Base-by-base conservation (phyloP, 495 filamentous ascomycete genomes). In the Jackrogersella minutella region DNA sequence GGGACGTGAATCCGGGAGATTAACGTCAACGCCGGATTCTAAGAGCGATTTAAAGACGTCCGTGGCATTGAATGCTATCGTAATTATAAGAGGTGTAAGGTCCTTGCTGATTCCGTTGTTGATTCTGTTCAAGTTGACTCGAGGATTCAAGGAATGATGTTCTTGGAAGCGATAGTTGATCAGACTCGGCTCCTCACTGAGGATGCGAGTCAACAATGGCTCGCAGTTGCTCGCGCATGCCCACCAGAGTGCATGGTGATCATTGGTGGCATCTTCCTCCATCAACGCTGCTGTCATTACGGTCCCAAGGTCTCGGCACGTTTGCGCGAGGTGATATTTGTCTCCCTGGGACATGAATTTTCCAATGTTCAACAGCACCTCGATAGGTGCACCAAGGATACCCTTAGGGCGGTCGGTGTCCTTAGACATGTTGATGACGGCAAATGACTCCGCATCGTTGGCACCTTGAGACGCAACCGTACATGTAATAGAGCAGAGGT, bases 211-310 rank as follows among this genome's bases (percentile, higher is more conserved):
- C 9, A 41, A 40, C 2, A 44, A 10, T 1, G 26, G 0, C 13
- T 13, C 2, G 3, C 10, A 5, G 16, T 58, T 58, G 2, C 21
- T 30, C 10, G 16, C 14, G 5, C 26, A 62, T 16, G 58, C 58
- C 64, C 64, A 67, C 37, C 36, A 56, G 3, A 67, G 36, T 0
- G 51, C 51, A 11, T 34, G 37, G 8, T 62, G 7, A 14, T 67
- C 64, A 1, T 67, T 21, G 0, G 34, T 9, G 1, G 19, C 37
- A 33, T 67, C 64, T 17, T 62, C n/a, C 1, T 58, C 34, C 16
- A 37, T 10, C 19, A 67, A 11, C 10, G 41, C 3, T 1, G 22
- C 6, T 0, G 5, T 11, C 11, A 49, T 40, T 8, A 4, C 0
- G 3, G n/a, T 3, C 1, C 3, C 13, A 6, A 67, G 21, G 2